Percentiles rank a stretch among this genome's conserved stretches.
phyloP scores from a whole-genome alignment of 306 rosid species.

The Glycine tomentella region DNA sequence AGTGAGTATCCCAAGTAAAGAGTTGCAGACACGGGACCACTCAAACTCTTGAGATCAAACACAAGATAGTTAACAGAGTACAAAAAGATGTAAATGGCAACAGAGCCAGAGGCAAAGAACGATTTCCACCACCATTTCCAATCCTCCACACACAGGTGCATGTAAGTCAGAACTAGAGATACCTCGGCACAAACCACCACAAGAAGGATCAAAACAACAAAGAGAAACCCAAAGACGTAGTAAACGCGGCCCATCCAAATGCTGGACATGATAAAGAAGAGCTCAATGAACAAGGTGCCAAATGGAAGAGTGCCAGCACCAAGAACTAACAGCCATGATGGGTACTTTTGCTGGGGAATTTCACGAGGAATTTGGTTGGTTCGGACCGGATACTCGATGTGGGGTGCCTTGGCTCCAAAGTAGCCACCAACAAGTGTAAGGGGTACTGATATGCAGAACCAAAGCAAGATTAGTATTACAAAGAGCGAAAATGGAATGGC shows the following conservation, averaged over 20 bases:
- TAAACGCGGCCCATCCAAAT: slow-evolving; percentile 85
- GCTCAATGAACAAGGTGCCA: slow-evolving; percentile 81
- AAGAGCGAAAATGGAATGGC: slow-evolving; percentile 80
- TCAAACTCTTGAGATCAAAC: slow-evolving; percentile 74
- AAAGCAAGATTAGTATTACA: slow-evolving; percentile 68
- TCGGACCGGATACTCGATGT: slow-evolving; percentile 74
- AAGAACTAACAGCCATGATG: slow-evolving; percentile 75
- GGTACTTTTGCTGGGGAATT: slow-evolving; percentile 77
- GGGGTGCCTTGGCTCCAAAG: slow-evolving; percentile 76
- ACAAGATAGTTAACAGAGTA: slow-evolving; percentile 75
- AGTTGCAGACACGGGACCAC: slow-evolving; percentile 80
- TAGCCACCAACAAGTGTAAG: slow-evolving; percentile 77
- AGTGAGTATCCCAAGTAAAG: slow-evolving; percentile 81
- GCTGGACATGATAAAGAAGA: slow-evolving; percentile 87
- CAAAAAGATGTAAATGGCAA: slow-evolving; percentile 75
- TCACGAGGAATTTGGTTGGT: slow-evolving; percentile 81
- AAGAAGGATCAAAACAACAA: slow-evolving; percentile 65
- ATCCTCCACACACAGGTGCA: slow-evolving; percentile 85
- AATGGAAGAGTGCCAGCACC: slow-evolving; percentile 56
- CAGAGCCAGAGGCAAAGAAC: slow-evolving; percentile 84
- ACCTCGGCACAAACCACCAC: slow-evolving; percentile 80
- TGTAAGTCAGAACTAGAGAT: slow-evolving; percentile 72
- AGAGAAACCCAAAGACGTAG: slow-evolving; percentile 80
- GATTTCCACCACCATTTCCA: slow-evolving; percentile 93
- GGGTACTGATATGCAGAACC: slow-evolving; percentile 84